These are phyloP conservation scores for Medicago lupulina DNA, from an alignment of 306 rosid genomes.

Conservation along the genomic window DNA sequence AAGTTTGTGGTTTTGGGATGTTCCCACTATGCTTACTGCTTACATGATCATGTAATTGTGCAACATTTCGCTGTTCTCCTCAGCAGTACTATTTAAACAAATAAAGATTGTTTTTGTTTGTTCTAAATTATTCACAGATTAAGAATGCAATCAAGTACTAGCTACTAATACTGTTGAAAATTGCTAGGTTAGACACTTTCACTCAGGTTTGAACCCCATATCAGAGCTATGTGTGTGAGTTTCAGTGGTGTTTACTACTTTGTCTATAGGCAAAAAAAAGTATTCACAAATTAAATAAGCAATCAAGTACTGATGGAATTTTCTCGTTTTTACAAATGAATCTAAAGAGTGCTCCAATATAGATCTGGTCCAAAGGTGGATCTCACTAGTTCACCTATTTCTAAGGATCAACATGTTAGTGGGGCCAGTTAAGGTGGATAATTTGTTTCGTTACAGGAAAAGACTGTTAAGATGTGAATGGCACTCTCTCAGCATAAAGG, in stretches of 20 bases:
- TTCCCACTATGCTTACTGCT: constrained; percentile 13
- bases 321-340: background rate
- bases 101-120: background rate
- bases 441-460: background rate
- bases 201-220: too few relatives aligned
- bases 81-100: constrained; percentile 1
- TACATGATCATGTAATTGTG: constrained; percentile 16
- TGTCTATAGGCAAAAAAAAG: too few relatives aligned
- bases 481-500: background rate
- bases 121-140: background rate
- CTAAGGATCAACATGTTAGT: background rate
- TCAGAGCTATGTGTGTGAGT: too few relatives aligned
- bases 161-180: too few relatives aligned
- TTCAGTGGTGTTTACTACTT: too few relatives aligned
- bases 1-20: background rate
- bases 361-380: background rate
- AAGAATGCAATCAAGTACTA: background rate
- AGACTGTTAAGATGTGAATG: background rate
- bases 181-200: too few relatives aligned
- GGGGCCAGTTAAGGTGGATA: background rate
- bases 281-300: background rate
- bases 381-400: background rate
- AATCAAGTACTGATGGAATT: background rate
- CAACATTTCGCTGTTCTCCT: constrained; percentile 6
- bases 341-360: background rate